Conservation (phyloP, 2,329 filamentous ascomycete genomes). For the Colletotrichum spaethianum region DNA sequence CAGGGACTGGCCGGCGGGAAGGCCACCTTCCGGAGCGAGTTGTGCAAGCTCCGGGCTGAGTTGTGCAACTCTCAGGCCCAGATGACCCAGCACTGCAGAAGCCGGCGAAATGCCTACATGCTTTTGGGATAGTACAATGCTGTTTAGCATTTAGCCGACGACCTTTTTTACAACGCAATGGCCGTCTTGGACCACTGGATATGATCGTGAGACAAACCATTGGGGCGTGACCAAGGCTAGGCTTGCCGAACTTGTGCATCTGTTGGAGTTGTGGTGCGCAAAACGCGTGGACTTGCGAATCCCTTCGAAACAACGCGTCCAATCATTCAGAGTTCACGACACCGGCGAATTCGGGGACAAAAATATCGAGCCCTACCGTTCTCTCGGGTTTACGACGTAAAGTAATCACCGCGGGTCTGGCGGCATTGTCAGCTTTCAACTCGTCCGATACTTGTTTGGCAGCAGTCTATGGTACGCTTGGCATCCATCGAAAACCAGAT, state of each 20-base stretch:
- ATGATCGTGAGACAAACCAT: background rate
- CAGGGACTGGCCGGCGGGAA: constrained; percentile 18
- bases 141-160: background rate
- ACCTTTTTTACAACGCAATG: no score
- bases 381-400: background rate
- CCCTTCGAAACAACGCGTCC: background rate
- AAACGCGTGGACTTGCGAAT: background rate
- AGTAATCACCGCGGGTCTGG: background rate
- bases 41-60: constrained; percentile 17
- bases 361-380: background rate
- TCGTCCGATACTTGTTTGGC: constrained; percentile 4
- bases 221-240: background rate
- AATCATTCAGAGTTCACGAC: no score
- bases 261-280: background rate
- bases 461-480: background rate
- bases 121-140: constrained; percentile 1
- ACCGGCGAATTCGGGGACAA: background rate
- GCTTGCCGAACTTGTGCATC: background rate
- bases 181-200: background rate
- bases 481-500: background rate
- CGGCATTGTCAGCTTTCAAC: no score
- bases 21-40: constrained; percentile 23
- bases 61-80: constrained; percentile 20
- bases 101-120: background rate
- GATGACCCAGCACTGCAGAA: constrained; percentile 17